These are phyloP conservation scores for Scheffersomyces cryptocercus DNA, from an alignment of 1,139 yeast genomes.

Conservation along the genomic window DNA sequence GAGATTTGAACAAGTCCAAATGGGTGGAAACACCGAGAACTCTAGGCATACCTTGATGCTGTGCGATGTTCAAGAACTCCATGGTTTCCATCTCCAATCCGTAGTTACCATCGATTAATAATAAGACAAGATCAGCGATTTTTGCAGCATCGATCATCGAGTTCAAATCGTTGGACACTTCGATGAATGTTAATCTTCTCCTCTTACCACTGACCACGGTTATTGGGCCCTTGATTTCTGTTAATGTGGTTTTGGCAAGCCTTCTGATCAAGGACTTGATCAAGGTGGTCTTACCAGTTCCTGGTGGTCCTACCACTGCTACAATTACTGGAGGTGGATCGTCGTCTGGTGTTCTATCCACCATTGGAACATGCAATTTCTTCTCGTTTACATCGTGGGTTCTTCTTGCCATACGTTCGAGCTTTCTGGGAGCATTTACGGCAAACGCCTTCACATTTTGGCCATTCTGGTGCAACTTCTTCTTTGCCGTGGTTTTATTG, in stretches of 20 bases:
- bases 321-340: slow-evolving; percentile 96
- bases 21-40: slow-evolving; percentile 96
- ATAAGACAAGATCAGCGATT: slow-evolving; percentile 86
- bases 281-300: slow-evolving; percentile 95
- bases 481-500: slow-evolving; percentile 67
- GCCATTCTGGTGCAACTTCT: slow-evolving; percentile 88
- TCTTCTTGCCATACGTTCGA: slow-evolving; percentile 82
- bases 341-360: slow-evolving; percentile 95
- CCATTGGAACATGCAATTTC: slow-evolving; percentile 94
- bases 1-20: slow-evolving; percentile 88
- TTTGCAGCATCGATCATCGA: slow-evolving; percentile 97
- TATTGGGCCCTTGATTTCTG: slow-evolving; percentile 92
- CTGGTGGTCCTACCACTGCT: slow-evolving; percentile 98
- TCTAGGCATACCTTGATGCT: slow-evolving; percentile 98
- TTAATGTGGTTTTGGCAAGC: slow-evolving; percentile 82
- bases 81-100: slow-evolving; percentile 99
- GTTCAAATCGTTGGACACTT: slow-evolving; percentile 88
- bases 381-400: slow-evolving; percentile 84
- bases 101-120: slow-evolving; percentile 93
- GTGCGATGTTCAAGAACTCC: slow-evolving; percentile 95
- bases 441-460: slow-evolving; percentile 94
- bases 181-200: slow-evolving; percentile 88
- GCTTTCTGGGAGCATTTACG: slow-evolving; percentile 86
- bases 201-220: slow-evolving; percentile 98
- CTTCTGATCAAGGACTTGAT: slow-evolving; percentile 87